Conservation (phyloP, 176 grass and related monocot species). For the Rhynchospora tenuis region DNA sequence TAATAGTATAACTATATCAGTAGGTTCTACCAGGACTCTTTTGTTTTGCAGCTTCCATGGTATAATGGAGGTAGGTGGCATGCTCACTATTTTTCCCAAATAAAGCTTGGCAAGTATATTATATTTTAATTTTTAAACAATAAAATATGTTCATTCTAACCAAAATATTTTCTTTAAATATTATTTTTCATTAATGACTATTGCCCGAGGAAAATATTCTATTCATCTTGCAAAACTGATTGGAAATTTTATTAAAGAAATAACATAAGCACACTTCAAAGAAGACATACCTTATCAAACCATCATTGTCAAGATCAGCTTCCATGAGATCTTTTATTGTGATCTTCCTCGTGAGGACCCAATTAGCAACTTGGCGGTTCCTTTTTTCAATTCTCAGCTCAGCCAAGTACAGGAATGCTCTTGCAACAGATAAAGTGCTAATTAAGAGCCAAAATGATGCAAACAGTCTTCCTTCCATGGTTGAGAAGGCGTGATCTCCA, state of each 20-base stretch:
- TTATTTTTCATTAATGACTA: neutral
- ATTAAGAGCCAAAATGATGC: conserved; percentile 58
- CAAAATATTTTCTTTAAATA: neutral
- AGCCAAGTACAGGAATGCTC: conserved; percentile 61
- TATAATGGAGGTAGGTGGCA: neutral
- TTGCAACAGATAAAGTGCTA: conserved; percentile 56
- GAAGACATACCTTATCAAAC: conserved; percentile 44
- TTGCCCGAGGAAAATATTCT: neutral
- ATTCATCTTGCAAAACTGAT: conserved; percentile 1
- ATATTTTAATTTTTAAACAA: neutral
- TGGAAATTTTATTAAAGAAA: neutral
- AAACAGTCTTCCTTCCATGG: conserved; percentile 54
- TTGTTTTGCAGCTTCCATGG: neutral
- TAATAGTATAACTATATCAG: neutral
- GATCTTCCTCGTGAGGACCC: conserved; percentile 66
- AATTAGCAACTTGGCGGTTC: conserved; percentile 48
- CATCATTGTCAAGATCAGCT: conserved; percentile 38
- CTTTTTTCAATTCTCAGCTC: conserved; percentile 72
- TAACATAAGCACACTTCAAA: neutral
- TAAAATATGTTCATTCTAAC: neutral
- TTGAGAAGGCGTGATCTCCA: conserved; percentile 60
- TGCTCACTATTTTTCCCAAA: neutral
- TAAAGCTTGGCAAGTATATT: neutral
- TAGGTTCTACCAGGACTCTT: neutral
- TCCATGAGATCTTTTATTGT: conserved; percentile 44